A percentile compares a stretch with the other conserved stretches of the same genome.
Conservation (phyloP, 2,329 filamentous ascomycete species). For the Ophiostoma piceae region DNA sequence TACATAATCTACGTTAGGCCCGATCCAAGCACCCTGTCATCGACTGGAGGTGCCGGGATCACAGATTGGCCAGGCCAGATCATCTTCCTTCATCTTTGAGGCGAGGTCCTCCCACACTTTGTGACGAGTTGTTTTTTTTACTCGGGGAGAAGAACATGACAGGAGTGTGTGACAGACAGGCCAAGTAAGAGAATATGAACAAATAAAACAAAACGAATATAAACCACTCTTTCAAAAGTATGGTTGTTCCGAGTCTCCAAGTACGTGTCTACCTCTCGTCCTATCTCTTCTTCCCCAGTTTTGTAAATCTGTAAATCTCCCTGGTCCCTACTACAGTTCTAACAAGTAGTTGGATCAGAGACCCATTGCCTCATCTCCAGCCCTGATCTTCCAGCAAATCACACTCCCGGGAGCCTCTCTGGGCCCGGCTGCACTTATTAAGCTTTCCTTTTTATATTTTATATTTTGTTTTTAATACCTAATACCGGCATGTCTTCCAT, state of each 20-base stretch:
- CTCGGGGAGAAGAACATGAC: not conserved
- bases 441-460: not conserved
- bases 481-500: not conserved
- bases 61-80: not conserved
- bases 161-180: not conserved
- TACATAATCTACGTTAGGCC: not conserved
- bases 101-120: not conserved
- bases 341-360: not conserved
- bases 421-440: not conserved
- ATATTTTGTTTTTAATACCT: not conserved
- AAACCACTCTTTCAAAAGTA: not conserved
- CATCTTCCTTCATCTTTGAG: not conserved
- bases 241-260: not conserved
- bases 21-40: not conserved
- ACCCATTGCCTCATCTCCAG: not conserved
- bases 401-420: not conserved
- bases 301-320: not conserved
- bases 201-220: not conserved
- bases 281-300: slow-evolving; percentile 6
- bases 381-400: slow-evolving; percentile 5
- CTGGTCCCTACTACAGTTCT: not conserved
- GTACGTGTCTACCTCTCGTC: not conserved
- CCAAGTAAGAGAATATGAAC: not conserved
- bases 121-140: not conserved
- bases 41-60: not conserved